Evolutionary conservation across 805 yeast species (phyloP).

Genomic region (Saturnispora bothae): DNA sequence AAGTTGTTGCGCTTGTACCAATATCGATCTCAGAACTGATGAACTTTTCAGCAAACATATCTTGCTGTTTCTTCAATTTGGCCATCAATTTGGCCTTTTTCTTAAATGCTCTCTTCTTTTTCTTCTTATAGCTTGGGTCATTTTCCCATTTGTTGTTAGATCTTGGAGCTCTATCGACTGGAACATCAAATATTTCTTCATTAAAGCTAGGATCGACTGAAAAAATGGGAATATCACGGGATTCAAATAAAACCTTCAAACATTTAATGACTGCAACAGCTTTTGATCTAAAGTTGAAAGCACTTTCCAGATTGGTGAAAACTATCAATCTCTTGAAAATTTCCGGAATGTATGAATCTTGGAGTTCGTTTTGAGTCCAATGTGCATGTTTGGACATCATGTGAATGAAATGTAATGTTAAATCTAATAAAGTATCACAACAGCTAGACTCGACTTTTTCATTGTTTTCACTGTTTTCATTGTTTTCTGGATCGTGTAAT

Average conservation of each 20-base stretch:
- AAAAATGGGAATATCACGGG: background rate
- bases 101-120: slow-evolving; percentile 58
- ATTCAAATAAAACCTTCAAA: slow-evolving; percentile 1
- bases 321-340: slow-evolving; percentile 5
- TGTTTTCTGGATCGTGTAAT: background rate
- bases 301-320: slow-evolving; percentile 1
- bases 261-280: slow-evolving; percentile 5
- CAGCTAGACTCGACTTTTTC: slow-evolving; percentile 16
- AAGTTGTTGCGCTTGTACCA: slow-evolving; percentile 1
- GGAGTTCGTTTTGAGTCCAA: slow-evolving; percentile 4
- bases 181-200: slow-evolving; percentile 12
- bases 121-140: slow-evolving; percentile 39
- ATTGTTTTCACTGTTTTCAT: background rate
- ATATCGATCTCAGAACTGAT: slow-evolving; percentile 1
- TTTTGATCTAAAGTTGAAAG: slow-evolving; percentile 7
- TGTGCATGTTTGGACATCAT: slow-evolving; percentile 28
- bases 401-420: slow-evolving; percentile 60
- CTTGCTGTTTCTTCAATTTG: slow-evolving; percentile 71
- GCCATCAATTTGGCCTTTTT: slow-evolving; percentile 66
- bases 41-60: slow-evolving; percentile 49
- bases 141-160: slow-evolving; percentile 13
- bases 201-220: slow-evolving; percentile 6
- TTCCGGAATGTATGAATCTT: slow-evolving; percentile 1
- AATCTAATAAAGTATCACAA: slow-evolving; percentile 45
- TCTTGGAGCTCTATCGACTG: slow-evolving; percentile 1